phyloP scores from a whole-genome alignment of 345 rosid species.

The Lagerstroemia speciosa region DNA sequence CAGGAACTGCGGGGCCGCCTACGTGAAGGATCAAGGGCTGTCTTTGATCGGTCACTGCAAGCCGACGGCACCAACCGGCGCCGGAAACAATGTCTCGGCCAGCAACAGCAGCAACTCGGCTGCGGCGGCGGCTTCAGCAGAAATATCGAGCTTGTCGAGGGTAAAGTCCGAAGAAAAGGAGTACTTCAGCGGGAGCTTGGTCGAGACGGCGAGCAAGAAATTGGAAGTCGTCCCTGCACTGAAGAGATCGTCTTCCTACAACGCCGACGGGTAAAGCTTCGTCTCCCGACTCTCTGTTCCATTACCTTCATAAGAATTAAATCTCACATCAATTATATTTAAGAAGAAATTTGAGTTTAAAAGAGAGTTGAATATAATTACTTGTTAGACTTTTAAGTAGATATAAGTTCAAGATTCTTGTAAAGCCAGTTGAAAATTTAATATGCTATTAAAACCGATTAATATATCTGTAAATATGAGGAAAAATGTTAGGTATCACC shows the following conservation, averaged over 20 bases:
- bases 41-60: slow-evolving; percentile 40
- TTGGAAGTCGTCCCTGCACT: slow-evolving; percentile 14
- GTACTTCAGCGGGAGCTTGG: slow-evolving; percentile 33
- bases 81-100: slow-evolving; percentile 10
- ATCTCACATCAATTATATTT: no score
- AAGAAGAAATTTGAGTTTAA: no score
- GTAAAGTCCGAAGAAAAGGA: slow-evolving; percentile 28
- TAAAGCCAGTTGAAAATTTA: no score
- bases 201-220: slow-evolving; percentile 29
- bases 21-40: slow-evolving; percentile 54
- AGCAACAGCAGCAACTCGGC: neutral
- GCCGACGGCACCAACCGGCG: slow-evolving; percentile 43
- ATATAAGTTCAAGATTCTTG: no score
- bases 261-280: slow-evolving; percentile 41
- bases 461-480: no score
- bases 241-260: slow-evolving; percentile 29
- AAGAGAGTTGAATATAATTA: no score
- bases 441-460: no score
- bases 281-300: neutral
- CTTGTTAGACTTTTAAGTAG: no score
- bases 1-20: slow-evolving; percentile 55
- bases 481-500: no score
- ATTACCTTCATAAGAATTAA: neutral
- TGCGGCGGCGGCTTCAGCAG: slow-evolving; percentile 14
- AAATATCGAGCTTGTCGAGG: slow-evolving; percentile 4